phyloP scores from a whole-genome alignment of 495 filamentous ascomycete genomes.

The Xylaria bambusicola region DNA sequence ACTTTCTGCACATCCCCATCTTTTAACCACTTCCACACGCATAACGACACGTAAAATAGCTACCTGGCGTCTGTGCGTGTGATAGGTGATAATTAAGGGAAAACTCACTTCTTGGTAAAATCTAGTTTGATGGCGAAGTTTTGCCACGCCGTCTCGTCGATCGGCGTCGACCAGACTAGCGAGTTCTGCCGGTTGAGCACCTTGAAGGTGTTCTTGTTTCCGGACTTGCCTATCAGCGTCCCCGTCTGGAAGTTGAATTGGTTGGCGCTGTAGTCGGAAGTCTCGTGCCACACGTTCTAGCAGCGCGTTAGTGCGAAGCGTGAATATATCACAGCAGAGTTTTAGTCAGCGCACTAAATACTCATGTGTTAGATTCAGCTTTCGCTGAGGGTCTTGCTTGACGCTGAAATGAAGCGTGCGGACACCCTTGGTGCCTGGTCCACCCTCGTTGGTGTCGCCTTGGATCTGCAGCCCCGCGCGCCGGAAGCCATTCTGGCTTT shows the following conservation, averaged over 20 bases:
- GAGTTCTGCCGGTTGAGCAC: slow-evolving; percentile 49
- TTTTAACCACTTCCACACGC: too few species aligned
- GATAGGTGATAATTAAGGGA: background rate
- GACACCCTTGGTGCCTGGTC: slow-evolving; percentile 47
- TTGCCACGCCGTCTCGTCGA: slow-evolving; percentile 51
- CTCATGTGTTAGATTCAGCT: slow-evolving; percentile 58
- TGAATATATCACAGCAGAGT: too few species aligned
- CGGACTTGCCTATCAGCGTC: slow-evolving; percentile 47
- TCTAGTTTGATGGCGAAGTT: slow-evolving; percentile 61
- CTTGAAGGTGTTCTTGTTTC: slow-evolving; percentile 48
- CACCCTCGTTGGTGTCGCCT: slow-evolving; percentile 48
- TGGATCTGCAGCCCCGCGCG: slow-evolving; percentile 55
- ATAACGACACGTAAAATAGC: too few species aligned
- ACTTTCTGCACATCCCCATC: too few species aligned
- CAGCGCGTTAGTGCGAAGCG: background rate
- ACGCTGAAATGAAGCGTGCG: slow-evolving; percentile 59
- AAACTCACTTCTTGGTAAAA: slow-evolving; percentile 51
- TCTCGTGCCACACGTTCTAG: slow-evolving; percentile 58
- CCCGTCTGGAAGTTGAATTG: slow-evolving; percentile 59
- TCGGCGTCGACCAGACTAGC: slow-evolving; percentile 48
- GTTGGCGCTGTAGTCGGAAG: slow-evolving; percentile 55
- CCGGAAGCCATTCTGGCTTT: slow-evolving; percentile 57
- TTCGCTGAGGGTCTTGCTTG: slow-evolving; percentile 45
- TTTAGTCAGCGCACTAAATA: slow-evolving; percentile 42
- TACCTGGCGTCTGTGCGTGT: background rate